Base-by-base conservation (phyloP, 2,329 filamentous ascomycete species). In the Penicillium sp. region DNA sequence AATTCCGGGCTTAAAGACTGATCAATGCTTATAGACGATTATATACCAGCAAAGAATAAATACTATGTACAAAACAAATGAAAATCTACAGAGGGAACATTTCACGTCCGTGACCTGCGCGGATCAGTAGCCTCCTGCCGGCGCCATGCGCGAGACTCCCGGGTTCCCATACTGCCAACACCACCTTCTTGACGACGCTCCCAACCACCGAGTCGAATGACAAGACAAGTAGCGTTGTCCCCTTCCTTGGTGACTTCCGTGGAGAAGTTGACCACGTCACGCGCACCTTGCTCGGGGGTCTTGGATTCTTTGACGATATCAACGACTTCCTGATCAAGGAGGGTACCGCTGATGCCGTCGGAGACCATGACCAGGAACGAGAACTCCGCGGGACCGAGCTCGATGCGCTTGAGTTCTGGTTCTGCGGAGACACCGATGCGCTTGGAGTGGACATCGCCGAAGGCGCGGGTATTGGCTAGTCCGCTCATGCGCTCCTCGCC, bases 401-500 rank as follows among this genome's bases (percentile, higher is more conserved):
- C 90, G 11, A 92, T 79, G 34, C 89, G 86, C 1, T 84, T 86
- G 57, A 97, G 86, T 68, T 97, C 92, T 0, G 94, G 94, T 74
- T 99, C 94, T 1, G 94, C 94, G 4, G 89, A 92, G 11, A 99
- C 93, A 27, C 94, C 94, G 49, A 97, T 88, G 49, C 93, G 89
- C 76, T 99, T 99, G 54, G 87, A 90, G 32, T 84, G 83, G 76
- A 97, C 91, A 77, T 99, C 94, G 24, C 94, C 94, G 70, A 99
- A 97, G 4, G 94, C 84, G 29, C 94, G 89, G 31, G 91, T 95
- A 76, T 99, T 99, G 63, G 94, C 94, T 0, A 99, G 82, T 0
- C 94, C 93, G 13, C 87, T 87, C 73, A 99, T 94, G 63, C 94
- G 91, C 75, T 97, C 92, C 76, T 99, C 94, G 68, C 94, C 94